A percentile compares a stretch with the other conserved stretches of the same genome.
Evolutionary conservation across 106 monocot genomes (phyloP).

Genomic region (Dendrobium catenatum): DNA sequence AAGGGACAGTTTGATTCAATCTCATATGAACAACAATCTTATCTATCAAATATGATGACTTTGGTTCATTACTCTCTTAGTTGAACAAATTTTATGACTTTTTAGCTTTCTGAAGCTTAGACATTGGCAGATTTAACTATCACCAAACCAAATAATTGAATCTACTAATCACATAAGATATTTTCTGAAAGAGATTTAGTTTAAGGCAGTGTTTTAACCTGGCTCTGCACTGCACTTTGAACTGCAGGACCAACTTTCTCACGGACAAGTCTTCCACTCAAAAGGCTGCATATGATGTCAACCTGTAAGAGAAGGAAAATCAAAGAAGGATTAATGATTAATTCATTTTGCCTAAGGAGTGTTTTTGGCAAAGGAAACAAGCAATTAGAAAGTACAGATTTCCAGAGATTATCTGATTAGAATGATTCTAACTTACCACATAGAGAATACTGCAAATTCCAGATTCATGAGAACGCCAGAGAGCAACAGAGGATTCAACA

Average conservation of each 20-base stretch:
- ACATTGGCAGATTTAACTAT: too few relatives aligned
- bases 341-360: not conserved
- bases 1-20: not conserved
- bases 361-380: not conserved
- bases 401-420: not conserved
- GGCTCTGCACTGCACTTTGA: conserved; percentile 78
- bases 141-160: too few relatives aligned
- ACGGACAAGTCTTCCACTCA: conserved; percentile 61
- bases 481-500: conserved; percentile 69
- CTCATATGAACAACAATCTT: too few relatives aligned
- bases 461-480: conserved; percentile 63
- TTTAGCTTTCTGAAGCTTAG: too few relatives aligned
- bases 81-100: too few relatives aligned
- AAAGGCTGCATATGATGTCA: conserved; percentile 63
- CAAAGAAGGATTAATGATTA: not conserved
- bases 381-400: not conserved
- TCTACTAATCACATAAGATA: too few relatives aligned
- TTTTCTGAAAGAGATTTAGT: too few relatives aligned
- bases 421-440: conserved; percentile 29
- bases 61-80: too few relatives aligned
- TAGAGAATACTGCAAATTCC: conserved; percentile 50
- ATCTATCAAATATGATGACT: too few relatives aligned
- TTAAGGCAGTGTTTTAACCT: conserved; percentile 28
- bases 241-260: conserved; percentile 83
- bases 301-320: conserved; percentile 24